Evolutionary conservation across 257 asterid species (phyloP), one percentile per base, ranked within the genome.

Genomic region (Nyctanthes arbortristis): DNA sequence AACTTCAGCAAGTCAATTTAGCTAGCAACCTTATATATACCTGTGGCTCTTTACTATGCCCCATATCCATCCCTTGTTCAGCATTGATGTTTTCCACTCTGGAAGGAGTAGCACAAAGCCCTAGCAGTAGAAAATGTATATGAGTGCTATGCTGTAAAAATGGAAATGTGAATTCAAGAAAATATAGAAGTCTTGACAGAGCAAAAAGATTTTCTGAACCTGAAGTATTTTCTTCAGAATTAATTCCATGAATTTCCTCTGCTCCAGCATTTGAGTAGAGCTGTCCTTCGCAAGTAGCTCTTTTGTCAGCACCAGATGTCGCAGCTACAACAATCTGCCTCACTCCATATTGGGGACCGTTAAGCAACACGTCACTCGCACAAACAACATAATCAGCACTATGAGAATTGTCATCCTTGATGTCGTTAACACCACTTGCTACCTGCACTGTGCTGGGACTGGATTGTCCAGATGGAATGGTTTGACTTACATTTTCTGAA

Each of bases 301-400:
- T 84, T 78, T 79, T 78, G 78, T 78, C 57, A 67, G 67, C 65
- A 66, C 63, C 76, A 45, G 84, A 69, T 54, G 63, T 72, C 54
- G 72, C 78, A 77, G 79, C 75, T 62, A 69, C 58, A 73, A 78
- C 39, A 68, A 68, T 83, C 66, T 65, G 79, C 73, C 64, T 31
- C 45, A 59, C 70, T 65, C 76, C 85, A 67, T 66, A 75, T 73
- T 72, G 80, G 68, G 82, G 78, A 27, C 63, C 75, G 66, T 70
- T 65, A 66, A 81, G 55, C 65, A 70, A 40, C 61, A 60, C 10
- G 32, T 36, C 78, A 61, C 70, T 68, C 71, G 77, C 81, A 40
- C 54, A 47, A 36, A 66, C 61, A 54, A 49, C 69, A 77, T 49
- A 66, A 77, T 78, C 77, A 37, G 76, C 76, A 76, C 56, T 33